Evolutionary conservation across 2,329 filamentous ascomycete species (phyloP).

Genomic region (Cyphellophora europaea): DNA sequence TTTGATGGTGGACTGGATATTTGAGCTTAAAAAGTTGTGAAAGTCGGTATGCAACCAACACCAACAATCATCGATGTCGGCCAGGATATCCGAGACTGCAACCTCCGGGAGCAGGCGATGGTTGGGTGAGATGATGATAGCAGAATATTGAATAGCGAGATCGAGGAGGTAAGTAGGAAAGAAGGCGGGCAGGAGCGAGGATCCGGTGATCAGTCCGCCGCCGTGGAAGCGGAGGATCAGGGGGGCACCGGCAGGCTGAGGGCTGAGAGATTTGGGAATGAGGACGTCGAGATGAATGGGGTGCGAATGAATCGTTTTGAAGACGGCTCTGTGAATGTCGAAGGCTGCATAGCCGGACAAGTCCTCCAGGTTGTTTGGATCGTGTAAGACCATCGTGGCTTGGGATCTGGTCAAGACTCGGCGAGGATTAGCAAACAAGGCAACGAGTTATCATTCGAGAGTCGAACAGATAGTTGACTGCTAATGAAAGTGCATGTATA

Average conservation of each 20-base stretch:
- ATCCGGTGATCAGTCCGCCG: constrained; percentile 30
- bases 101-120: constrained; percentile 45
- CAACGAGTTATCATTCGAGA: too few relatives aligned
- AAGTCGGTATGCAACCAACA: constrained; percentile 30
- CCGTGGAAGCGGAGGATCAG: constrained; percentile 36
- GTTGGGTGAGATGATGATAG: constrained; percentile 39
- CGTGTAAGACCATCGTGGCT: too few relatives aligned
- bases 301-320: constrained; percentile 31
- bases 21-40: constrained; percentile 7
- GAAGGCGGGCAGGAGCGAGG: constrained; percentile 21
- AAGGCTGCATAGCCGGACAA: constrained; percentile 25
- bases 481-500: too few relatives aligned
- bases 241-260: constrained; percentile 24
- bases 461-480: too few relatives aligned
- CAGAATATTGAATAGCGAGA: constrained; percentile 27
- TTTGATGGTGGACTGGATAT: constrained; percentile 1
- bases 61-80: constrained; percentile 41
- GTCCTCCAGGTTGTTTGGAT: constrained; percentile 4
- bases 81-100: constrained; percentile 35
- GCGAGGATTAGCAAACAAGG: too few relatives aligned
- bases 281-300: constrained; percentile 24
- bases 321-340: constrained; percentile 28
- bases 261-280: constrained; percentile 26
- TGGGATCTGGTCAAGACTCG: too few relatives aligned
- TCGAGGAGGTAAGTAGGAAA: constrained; percentile 28